Conservation (phyloP, 2,329 filamentous ascomycete species). For the Colletotrichum liriopes region DNA sequence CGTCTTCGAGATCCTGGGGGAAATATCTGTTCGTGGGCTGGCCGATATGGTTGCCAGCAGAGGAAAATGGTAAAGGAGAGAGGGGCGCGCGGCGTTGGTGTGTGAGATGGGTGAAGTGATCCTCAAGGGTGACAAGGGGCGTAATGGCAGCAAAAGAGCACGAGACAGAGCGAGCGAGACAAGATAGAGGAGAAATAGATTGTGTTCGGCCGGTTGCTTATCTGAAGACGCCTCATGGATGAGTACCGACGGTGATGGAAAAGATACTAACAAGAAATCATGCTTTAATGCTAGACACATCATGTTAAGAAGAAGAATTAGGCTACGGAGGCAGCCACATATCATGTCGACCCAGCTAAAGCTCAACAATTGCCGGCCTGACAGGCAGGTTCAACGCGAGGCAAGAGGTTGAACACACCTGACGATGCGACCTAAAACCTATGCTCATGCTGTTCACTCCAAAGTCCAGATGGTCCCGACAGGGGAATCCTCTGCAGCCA, state of each 20-base stretch:
- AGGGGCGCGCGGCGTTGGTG: not conserved
- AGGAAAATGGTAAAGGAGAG: slow-evolving; percentile 20
- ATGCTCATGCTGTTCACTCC: no score
- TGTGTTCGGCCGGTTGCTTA: not conserved
- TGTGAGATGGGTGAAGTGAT: not conserved
- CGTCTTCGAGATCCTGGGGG: slow-evolving; percentile 41
- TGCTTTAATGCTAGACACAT: not conserved
- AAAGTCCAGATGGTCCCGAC: no score
- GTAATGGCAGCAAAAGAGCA: not conserved
- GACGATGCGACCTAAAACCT: no score
- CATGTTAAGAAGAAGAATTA: not conserved
- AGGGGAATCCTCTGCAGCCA: no score
- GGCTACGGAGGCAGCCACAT: not conserved
- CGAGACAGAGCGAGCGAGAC: no score
- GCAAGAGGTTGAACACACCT: not conserved
- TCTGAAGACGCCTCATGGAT: not conserved
- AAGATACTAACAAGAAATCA: not conserved
- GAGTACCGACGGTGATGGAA: not conserved
- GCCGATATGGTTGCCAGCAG: slow-evolving; percentile 22
- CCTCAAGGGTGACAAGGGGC: not conserved
- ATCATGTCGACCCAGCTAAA: no score
- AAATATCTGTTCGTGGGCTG: slow-evolving; percentile 30
- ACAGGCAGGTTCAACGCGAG: not conserved
- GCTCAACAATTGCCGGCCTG: not conserved
- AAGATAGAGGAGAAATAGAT: not conserved